Base-by-base conservation (phyloP, 768 basidiomycete species). In the Leccinum fibrillosum region DNA sequence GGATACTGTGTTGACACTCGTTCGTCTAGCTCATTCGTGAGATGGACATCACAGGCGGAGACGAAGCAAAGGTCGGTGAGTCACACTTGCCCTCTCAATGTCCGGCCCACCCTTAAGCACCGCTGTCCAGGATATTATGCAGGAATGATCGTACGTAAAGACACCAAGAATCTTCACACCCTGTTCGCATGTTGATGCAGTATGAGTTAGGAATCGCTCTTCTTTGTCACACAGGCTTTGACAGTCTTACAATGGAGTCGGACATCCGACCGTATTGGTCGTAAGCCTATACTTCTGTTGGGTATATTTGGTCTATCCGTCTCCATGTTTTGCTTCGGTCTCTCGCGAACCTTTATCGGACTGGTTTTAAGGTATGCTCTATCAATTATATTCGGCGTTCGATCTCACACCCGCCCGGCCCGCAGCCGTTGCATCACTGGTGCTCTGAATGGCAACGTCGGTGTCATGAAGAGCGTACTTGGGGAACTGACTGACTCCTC, bases 401-500 rank as follows among this genome's bases (percentile, higher is more conserved):
- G 6, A 54, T 60, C 62, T 68, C 25, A 64, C 9, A 17, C 9
- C 12, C 19, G 32, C 34, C 13, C 35, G 35, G 35, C 35, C 35
- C 13, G 4, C 58, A 74, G 75, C 39, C 88, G 89, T 19, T 89
- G 87, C 62, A 71, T 89, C 17, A 83, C 82, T 49, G 88, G 88
- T 4, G 72, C 86, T 52, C 69, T 90, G 25, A 87, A 88, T 59
- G 88, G 87, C 39, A 88, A 88, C 64, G 79, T 85, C 4, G 86
- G 83, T 4, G 86, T 90, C 26, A 85, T 89, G 79, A 90, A 89
- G 66, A 86, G 83, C 62, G 82, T 84, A 64, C 78, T 89, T 73
- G 86, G 80, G 0, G 86, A 88, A 56, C 68, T 88, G 32, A 86
- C 86, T 0, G 86, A 88, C 63, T 72, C 79, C 1, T 80, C 82